Base-by-base conservation (phyloP, 2,329 filamentous ascomycete genomes). In the Pseudocercospora crystallina region DNA sequence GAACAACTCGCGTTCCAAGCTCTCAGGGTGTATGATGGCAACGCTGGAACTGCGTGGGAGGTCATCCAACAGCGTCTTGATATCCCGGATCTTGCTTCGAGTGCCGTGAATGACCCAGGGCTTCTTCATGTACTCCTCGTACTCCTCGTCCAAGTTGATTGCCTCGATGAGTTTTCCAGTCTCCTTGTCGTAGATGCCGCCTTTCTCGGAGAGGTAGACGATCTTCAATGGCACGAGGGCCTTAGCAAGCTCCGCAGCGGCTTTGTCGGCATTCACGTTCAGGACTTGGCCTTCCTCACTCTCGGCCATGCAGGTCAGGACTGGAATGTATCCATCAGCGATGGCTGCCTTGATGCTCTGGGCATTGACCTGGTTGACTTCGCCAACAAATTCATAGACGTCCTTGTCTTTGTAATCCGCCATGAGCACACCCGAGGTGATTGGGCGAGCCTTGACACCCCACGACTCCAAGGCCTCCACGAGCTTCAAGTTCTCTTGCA, bases 151-250 rank as follows among this genome's bases (percentile, higher is more conserved):
- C 51, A 99, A 79, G 75, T 97, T 97, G 74, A 97, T 97, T 53
- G 87, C 89, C 5, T 92, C 96, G 66, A 97, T 97, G 77, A 96
- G 95, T 77, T 92, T 86, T 52, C 87, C 87, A n/a, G 86, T 89
- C 58, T 95, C 89, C 53, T 90, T 91, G 68, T 97, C 90, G 74
- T 96, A 95, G 31, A 99, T 76, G 7, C 92, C 94, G 43, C 94
- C 94, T 80, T 97, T 97, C 76, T 99, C 94, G 5, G 90, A 95
- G n/a, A 97, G 80, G 70, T 96, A 99, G 53, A 99, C 91, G 55
- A 97, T 92, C 83, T 99, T 99, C 65, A 97, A 77, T 20, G 94
- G 94, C 73, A 97, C 86, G 47, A 99, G 78, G 49, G 88, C 84
- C 53, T 89, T 85, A 17, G 94, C 92, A 54, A 99, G 79, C 75